Base-by-base conservation (phyloP, 257 asterid species). In the Penstemon davidsonii region DNA sequence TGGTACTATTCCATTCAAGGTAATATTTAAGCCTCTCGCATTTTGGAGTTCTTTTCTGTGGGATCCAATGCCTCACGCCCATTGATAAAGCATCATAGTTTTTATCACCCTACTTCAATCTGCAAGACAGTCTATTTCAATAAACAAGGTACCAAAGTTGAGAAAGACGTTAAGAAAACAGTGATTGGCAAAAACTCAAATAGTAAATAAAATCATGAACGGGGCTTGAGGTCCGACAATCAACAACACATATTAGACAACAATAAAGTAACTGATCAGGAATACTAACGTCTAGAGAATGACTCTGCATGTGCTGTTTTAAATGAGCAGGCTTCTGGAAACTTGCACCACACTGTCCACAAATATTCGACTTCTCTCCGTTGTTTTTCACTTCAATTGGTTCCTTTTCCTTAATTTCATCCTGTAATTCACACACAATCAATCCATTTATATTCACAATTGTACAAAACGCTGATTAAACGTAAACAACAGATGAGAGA, bases 1-100 rank as follows among this genome's bases (percentile, higher is more conserved):
- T 88, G 99, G 71, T 90, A 93, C 99, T 93, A 64, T 84, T 90
- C 99, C 97, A 88, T 68, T 80, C 96, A 87, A 87, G 96, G 67
- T 66, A 70, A 49, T 39, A 45, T 53, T 75, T 55, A 55, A 65
- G 95, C 96, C 97, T 83, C 96, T 52, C 18, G 96, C 97, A 94
- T 90, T 91, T 88, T 82, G 99, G 96, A 90, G 95, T 90, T 87
- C 96, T 76, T 79, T 77, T 5, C 55, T 73, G 53, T 86, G 99
- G 93, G 96, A 94, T 94, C 99, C 99, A 91, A 90, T 91, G 96
- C 99, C 74, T 92, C 99, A 91, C 97, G 82, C 96, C 85, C 74
- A 66, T 70, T 66, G 55, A 74, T 39, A 59, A 73, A 75, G 64
- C 81, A 68, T 64, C 50, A 62, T 52, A 62, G 58, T 56, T 66